Evolutionary conservation across 768 basidiomycete genomes (phyloP).

Genomic region (Lactarius pseudohatsudake): DNA sequence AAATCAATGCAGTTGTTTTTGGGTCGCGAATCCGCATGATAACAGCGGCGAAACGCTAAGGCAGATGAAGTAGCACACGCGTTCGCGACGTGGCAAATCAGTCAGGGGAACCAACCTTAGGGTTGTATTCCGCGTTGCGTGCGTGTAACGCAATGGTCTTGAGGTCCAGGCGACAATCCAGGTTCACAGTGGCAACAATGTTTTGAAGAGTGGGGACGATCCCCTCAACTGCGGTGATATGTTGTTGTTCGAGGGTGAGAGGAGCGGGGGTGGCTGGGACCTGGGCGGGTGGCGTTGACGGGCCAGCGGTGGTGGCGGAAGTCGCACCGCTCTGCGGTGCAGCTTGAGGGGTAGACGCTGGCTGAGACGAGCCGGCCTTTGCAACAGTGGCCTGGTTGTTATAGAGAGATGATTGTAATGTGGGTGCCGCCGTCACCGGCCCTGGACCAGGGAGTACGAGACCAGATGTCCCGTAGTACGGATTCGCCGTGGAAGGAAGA

Average conservation of each 20-base stretch:
- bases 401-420: slow-evolving; percentile 43
- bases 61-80: slow-evolving; percentile 53
- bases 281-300: slow-evolving; percentile 53
- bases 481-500: slow-evolving; percentile 45
- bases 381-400: slow-evolving; percentile 33
- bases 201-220: slow-evolving; percentile 99
- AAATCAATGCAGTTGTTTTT: slow-evolving; percentile 99
- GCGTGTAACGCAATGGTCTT: slow-evolving; percentile 99
- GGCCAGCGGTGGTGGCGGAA: slow-evolving; percentile 53
- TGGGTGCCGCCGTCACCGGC: slow-evolving; percentile 44
- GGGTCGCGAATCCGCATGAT: slow-evolving; percentile 99
- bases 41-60: slow-evolving; percentile 98
- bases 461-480: slow-evolving; percentile 43
- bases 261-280: slow-evolving; percentile 68
- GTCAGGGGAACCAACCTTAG: slow-evolving; percentile 83
- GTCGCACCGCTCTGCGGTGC: slow-evolving; percentile 15
- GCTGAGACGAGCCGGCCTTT: slow-evolving; percentile 35
- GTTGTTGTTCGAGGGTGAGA: slow-evolving; percentile 85
- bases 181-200: slow-evolving; percentile 98
- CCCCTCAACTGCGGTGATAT: slow-evolving; percentile 95
- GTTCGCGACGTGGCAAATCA: slow-evolving; percentile 55
- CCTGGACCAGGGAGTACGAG: slow-evolving; percentile 54
- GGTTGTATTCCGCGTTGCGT: slow-evolving; percentile 98
- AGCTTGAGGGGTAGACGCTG: slow-evolving; percentile 30
- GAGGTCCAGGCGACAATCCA: slow-evolving; percentile 93